These are phyloP conservation scores for Sordaria brevicollis DNA, from an alignment of 495 filamentous ascomycete genomes.

Conservation along the genomic window DNA sequence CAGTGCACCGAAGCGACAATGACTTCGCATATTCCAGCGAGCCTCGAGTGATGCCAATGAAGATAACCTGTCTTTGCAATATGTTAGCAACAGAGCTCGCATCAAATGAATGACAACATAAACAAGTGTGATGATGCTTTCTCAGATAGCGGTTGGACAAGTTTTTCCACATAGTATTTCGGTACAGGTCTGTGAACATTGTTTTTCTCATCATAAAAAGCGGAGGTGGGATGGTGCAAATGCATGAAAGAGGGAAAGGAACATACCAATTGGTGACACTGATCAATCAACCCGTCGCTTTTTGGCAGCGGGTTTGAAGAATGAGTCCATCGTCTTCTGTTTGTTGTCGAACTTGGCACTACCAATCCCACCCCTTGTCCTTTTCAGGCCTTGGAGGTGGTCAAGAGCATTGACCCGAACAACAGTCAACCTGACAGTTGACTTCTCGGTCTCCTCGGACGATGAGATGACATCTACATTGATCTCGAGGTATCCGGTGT, in stretches of 20 bases:
- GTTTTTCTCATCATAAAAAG: constrained; percentile 51
- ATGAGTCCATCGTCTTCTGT: constrained; percentile 66
- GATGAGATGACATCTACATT: too few species aligned
- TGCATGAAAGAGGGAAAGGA: constrained; percentile 9
- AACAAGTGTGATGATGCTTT: constrained; percentile 9
- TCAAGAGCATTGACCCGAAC: constrained; percentile 49
- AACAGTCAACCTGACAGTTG: constrained; percentile 25
- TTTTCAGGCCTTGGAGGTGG: constrained; percentile 63
- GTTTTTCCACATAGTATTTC: constrained; percentile 51
- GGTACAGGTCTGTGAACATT: constrained; percentile 76
- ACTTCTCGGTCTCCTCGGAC: neutral
- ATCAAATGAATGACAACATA: constrained; percentile 1
- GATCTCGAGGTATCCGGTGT: constrained; percentile 31
- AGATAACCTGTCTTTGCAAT: neutral
- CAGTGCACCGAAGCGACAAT: neutral
- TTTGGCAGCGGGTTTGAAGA: constrained; percentile 48
- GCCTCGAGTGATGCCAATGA: neutral
- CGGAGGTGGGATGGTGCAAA: neutral
- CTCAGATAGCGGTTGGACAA: constrained; percentile 79
- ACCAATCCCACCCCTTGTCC: constrained; percentile 67
- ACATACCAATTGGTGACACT: constrained; percentile 20
- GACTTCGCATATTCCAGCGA: neutral
- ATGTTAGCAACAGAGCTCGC: constrained; percentile 14
- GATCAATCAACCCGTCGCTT: constrained; percentile 26
- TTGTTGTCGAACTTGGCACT: constrained; percentile 60